Percentiles rank a stretch among this genome's conserved stretches.
Conservation (phyloP, 768 basidiomycete species). For the Suillus spraguei region DNA sequence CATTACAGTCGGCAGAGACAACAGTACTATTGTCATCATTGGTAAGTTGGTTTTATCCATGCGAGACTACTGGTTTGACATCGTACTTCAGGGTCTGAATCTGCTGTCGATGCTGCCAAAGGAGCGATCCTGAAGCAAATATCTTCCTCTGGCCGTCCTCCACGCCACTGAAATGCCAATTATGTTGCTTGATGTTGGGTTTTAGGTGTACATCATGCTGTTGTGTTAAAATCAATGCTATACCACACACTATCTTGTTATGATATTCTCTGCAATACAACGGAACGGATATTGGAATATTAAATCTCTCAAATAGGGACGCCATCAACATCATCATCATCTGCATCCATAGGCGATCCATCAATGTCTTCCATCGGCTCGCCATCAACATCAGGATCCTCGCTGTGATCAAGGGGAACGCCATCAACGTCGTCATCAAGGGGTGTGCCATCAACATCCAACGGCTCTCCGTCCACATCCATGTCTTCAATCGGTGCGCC, state of each 20-base stretch:
- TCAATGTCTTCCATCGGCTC: conserved; percentile 38
- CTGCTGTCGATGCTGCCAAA: conserved; percentile 71
- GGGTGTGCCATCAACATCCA: conserved; percentile 37
- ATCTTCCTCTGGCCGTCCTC: conserved; percentile 26
- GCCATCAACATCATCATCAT: conserved; percentile 17
- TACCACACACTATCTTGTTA: conserved; percentile 4
- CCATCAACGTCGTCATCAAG: conserved; percentile 43
- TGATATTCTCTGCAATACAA: conserved; percentile 6
- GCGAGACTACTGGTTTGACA: conserved; percentile 13
- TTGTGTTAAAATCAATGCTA: background rate
- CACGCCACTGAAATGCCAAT: conserved; percentile 1
- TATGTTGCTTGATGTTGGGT: background rate
- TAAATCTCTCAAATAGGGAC: conserved; percentile 5
- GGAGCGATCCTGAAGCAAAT: conserved; percentile 71
- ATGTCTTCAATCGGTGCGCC: conserved; percentile 53
- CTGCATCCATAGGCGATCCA: conserved; percentile 39
- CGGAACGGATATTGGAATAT: conserved; percentile 1
- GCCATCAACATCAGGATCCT: conserved; percentile 26
- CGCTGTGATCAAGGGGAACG: conserved; percentile 33
- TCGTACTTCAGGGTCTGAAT: conserved; percentile 57
- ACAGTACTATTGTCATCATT: conserved; percentile 83
- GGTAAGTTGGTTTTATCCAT: conserved; percentile 50
- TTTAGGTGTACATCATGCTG: background rate
- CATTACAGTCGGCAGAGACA: conserved; percentile 88
- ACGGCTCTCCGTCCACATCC: conserved; percentile 52